Evolutionary conservation across 441 rosid genomes (phyloP).

Genomic region (Capsella rubella): DNA sequence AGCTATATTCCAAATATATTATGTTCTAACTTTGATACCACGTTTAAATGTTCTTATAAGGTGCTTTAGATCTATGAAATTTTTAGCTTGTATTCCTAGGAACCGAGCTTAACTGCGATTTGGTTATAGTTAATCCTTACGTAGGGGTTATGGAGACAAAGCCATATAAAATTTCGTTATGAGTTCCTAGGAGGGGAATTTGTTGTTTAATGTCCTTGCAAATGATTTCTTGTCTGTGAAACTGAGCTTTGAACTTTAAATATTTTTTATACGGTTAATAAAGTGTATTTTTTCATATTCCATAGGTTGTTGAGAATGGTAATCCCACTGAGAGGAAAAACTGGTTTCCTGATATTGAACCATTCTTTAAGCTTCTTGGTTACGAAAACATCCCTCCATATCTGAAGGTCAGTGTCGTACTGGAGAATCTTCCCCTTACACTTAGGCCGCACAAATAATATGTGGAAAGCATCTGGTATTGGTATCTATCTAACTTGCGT

Average conservation of each 20-base stretch:
- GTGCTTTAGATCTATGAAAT: not conserved
- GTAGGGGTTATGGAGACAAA: not conserved
- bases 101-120: slow-evolving; percentile 6
- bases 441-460: slow-evolving; percentile 11
- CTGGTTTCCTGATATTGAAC: slow-evolving; percentile 96
- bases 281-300: slow-evolving; percentile 2
- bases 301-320: slow-evolving; percentile 74
- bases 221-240: slow-evolving; percentile 8
- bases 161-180: not conserved
- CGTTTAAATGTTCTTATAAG: not conserved
- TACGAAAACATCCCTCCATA: slow-evolving; percentile 95
- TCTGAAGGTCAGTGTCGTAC: slow-evolving; percentile 69
- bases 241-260: slow-evolving; percentile 10
- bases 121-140: slow-evolving; percentile 5
- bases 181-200: not conserved
- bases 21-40: slow-evolving; percentile 22
- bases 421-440: slow-evolving; percentile 33
- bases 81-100: not conserved
- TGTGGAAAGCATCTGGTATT: slow-evolving; percentile 31
- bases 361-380: slow-evolving; percentile 96
- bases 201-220: slow-evolving; percentile 19
- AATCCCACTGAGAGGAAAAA: slow-evolving; percentile 83
- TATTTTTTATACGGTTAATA: slow-evolving; percentile 23
- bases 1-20: slow-evolving; percentile 32
- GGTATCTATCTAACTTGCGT: slow-evolving; percentile 25